Conservation (phyloP, 257 asterid species). For the Primulina eburnea region DNA sequence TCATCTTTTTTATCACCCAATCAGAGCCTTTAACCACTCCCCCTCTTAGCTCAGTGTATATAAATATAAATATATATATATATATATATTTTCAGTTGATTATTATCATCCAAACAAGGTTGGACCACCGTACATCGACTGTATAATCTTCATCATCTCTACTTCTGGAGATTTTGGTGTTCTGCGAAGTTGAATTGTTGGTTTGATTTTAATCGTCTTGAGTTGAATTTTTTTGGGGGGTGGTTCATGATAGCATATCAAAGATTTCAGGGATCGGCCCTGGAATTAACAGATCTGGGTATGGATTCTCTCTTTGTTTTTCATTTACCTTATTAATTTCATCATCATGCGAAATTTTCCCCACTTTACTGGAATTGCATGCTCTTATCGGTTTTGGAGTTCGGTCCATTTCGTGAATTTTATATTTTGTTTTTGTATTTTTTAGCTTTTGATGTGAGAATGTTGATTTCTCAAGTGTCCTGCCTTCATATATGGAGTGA, state of each 20-base stretch:
- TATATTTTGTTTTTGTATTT: conserved; percentile 3
- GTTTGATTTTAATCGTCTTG: conserved; percentile 10
- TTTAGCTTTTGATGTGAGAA: background rate
- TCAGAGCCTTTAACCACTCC: conserved; percentile 30
- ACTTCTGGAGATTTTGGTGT: background rate
- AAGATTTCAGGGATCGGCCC: conserved; percentile 28
- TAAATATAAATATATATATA: no score
- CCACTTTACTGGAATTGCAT: conserved; percentile 14
- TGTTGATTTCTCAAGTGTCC: conserved; percentile 5
- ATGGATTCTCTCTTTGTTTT: conserved; percentile 19
- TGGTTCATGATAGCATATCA: conserved; percentile 5
- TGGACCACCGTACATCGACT: background rate
- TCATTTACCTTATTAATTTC: background rate
- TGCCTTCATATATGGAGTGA: conserved; percentile 10
- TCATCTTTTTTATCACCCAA: background rate
- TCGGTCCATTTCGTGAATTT: conserved; percentile 22
- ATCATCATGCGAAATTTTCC: background rate
- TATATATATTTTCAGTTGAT: conserved; percentile 17
- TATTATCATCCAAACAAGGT: background rate
- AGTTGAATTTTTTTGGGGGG: conserved; percentile 8
- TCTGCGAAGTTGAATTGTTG: conserved; percentile 2
- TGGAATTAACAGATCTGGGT: conserved; percentile 46
- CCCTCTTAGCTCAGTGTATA: conserved; percentile 17
- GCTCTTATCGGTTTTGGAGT: conserved; percentile 7
- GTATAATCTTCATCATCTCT: background rate